Percentiles rank a stretch among this genome's conserved stretches.
Conservation (phyloP, 805 yeast species). For the Zygoascus bituminiphila region DNA sequence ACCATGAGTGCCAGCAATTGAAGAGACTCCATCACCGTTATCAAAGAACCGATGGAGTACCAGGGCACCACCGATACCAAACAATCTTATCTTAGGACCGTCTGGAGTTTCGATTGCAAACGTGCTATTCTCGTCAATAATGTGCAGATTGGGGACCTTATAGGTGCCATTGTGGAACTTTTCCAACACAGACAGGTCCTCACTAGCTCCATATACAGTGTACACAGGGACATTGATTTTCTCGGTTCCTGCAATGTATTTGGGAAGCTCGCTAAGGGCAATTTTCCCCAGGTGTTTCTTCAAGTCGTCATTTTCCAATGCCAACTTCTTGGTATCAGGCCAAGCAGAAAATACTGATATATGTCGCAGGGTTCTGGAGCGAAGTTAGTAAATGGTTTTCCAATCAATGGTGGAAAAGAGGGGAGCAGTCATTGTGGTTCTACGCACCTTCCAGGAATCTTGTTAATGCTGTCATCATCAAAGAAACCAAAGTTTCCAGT, state of each 20-base stretch:
- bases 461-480: conserved; percentile 46
- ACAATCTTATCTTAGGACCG: conserved; percentile 44
- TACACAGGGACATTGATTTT: conserved; percentile 54
- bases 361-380: conserved; percentile 37
- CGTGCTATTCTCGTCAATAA: conserved; percentile 52
- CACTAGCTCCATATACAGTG: conserved; percentile 69
- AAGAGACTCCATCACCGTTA: conserved; percentile 42
- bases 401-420: too few relatives aligned
- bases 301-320: conserved; percentile 46
- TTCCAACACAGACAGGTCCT: conserved; percentile 60
- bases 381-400: background rate
- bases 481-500: conserved; percentile 79
- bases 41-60: conserved; percentile 62
- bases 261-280: conserved; percentile 45
- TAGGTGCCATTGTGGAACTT: conserved; percentile 50
- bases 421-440: background rate
- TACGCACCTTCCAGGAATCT: conserved; percentile 48
- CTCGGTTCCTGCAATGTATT: conserved; percentile 37
- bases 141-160: conserved; percentile 45
- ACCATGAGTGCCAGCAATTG: conserved; percentile 54
- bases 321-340: conserved; percentile 36
- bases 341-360: conserved; percentile 60
- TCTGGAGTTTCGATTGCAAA: conserved; percentile 35
- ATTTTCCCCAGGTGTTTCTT: conserved; percentile 35
- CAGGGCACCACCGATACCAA: conserved; percentile 68